Base-by-base conservation (phyloP, 1,139 yeast genomes). In the Eremothecium cymbalariae region DNA sequence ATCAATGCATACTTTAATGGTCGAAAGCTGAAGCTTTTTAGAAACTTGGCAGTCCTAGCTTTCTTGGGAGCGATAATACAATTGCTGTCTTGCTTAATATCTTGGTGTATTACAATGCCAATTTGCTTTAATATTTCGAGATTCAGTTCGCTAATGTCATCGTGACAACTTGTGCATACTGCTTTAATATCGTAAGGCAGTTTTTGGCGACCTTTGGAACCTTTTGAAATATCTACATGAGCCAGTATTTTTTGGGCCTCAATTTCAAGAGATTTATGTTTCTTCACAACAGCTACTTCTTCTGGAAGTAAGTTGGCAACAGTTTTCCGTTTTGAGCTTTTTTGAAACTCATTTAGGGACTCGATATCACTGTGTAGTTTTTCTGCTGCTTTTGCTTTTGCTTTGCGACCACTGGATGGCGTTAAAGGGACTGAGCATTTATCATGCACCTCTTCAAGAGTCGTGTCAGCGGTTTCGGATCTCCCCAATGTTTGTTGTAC, bases 41-140 rank as follows among this genome's bases (percentile, higher is more conserved):
- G 65, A 51, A 88, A 88, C 58, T 90, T 90, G 40, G 82, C 94
- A 0, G 97, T 90, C 44, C 97, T 69, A 47, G 81, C 57, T 8
- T 80, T 68, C 42, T 76, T 74, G 1, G 96, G 95, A 0, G 96
- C 90, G 12, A 88, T 65, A 7, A 81, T 63, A 25, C 78, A 62
- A 46, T 74, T 70, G 18, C 55, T 52, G 20, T 59, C 58, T 25
- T 62, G 64, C 16, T 62, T 55, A 11, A 68, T 51, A 8, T 73
- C 68, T 25, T 64, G 66, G 9, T 70, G 68, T 8, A 70, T 54
- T 12, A 47, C 49, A 17, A 71, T 59, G 0, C 75, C 75, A 8
- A 65, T 40, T 19, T 50, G 50, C 11, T 46, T 47, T 17, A 70
- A 44, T 1, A 61, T 42, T 15, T 53, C 53, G n/a, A 50, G 50